phyloP scores from a whole-genome alignment of 1,284 basidiomycete genomes.

The Macrocystidia cucumis region DNA sequence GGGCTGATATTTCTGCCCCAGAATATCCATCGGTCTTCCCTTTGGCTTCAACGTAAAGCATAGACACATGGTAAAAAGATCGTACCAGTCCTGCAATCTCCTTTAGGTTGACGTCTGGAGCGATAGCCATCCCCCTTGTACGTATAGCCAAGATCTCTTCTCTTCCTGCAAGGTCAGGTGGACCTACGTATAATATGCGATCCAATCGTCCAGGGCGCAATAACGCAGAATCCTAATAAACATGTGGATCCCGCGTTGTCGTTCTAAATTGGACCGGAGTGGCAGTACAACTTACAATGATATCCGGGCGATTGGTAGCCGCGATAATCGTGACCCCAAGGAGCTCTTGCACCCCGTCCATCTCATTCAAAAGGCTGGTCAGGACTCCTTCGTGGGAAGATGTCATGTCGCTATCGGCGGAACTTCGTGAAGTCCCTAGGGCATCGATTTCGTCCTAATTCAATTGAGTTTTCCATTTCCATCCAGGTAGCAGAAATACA shows the following conservation, averaged over 20 bases:
- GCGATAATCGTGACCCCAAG: slow-evolving; percentile 91
- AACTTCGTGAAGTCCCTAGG: slow-evolving; percentile 73
- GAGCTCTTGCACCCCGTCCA: slow-evolving; percentile 96
- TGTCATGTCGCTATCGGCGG: slow-evolving; percentile 46
- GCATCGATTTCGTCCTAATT: slow-evolving; percentile 97
- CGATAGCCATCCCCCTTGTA: slow-evolving; percentile 75
- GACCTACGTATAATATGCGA: slow-evolving; percentile 90
- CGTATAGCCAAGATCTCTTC: slow-evolving; percentile 83
- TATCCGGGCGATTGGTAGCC: slow-evolving; percentile 93
- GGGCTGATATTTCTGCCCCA: slow-evolving; percentile 87
- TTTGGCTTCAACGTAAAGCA: background rate
- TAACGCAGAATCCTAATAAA: slow-evolving; percentile 86
- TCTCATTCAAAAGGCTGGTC: slow-evolving; percentile 92
- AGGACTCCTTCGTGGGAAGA: slow-evolving; percentile 81
- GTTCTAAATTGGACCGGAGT: too few relatives aligned
- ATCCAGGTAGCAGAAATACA: slow-evolving; percentile 10
- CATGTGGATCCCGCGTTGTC: too few relatives aligned
- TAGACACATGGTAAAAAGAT: slow-evolving; percentile 2
- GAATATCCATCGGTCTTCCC: slow-evolving; percentile 88
- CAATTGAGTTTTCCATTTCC: slow-evolving; percentile 3
- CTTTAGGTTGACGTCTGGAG: slow-evolving; percentile 58
- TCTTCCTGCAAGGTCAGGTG: slow-evolving; percentile 75
- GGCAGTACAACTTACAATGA: slow-evolving; percentile 61
- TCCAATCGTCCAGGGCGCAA: slow-evolving; percentile 96
- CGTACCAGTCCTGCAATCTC: slow-evolving; percentile 70